phyloP scores from a whole-genome alignment of 139 green algal species.

The Chlamydomonas asymmetrica region DNA sequence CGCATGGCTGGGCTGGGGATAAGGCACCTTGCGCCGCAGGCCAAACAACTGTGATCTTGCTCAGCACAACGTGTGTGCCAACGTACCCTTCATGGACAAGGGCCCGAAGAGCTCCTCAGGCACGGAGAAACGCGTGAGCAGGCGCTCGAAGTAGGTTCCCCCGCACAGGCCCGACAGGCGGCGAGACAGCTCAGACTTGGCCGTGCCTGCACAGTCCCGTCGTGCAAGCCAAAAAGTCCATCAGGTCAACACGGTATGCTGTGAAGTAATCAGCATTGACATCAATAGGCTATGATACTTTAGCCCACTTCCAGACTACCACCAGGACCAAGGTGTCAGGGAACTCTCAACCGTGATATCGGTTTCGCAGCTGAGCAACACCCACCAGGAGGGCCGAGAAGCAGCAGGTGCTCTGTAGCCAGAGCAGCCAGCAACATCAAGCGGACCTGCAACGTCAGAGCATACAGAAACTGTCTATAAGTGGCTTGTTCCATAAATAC shows the following conservation, averaged over 20 bases:
- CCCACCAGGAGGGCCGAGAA: conserved; percentile 70
- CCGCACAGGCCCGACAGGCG: conserved; percentile 64
- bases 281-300: no score
- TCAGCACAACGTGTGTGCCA: no score
- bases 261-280: no score
- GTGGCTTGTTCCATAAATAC: no score
- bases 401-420: conserved; percentile 86
- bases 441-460: conserved; percentile 62
- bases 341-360: not conserved
- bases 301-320: no score
- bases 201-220: conserved; percentile 83
- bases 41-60: no score
- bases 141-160: conserved; percentile 86
- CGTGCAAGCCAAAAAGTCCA: no score
- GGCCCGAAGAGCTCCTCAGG: conserved; percentile 94
- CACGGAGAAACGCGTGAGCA: conserved; percentile 90
- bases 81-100: conserved; percentile 75
- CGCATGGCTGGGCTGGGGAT: no score
- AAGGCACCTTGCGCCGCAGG: no score
- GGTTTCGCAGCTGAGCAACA: not conserved
- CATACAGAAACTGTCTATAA: no score
- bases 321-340: no score
- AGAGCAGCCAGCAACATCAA: conserved; percentile 88
- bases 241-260: no score
- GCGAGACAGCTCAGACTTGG: conserved; percentile 86